Conservation (phyloP, 257 asterid species). For the Penstemon barbatus region DNA sequence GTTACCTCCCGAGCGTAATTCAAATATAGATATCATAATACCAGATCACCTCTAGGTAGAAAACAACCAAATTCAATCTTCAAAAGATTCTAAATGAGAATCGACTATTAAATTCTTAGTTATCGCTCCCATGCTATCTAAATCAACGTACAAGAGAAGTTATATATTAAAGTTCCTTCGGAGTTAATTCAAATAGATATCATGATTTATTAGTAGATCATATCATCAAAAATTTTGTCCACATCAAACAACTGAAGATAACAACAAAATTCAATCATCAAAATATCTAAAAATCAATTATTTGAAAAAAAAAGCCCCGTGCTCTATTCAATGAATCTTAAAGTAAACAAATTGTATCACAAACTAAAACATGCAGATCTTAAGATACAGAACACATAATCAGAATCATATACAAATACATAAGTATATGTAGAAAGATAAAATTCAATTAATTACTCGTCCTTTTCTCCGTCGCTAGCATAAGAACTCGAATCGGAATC, state of each 20-base stretch:
- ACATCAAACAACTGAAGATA: conserved; percentile 9
- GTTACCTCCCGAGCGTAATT: conserved; percentile 5
- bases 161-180: conserved; percentile 7
- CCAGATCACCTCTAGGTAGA: neutral
- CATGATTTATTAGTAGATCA: neutral
- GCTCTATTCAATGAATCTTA: no score
- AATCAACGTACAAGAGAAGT: neutral
- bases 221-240: conserved; percentile 24
- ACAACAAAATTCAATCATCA: conserved; percentile 20
- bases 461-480: conserved; percentile 41
- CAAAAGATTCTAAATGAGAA: no score
- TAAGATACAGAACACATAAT: conserved; percentile 15
- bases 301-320: no score
- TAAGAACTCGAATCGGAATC: no score
- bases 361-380: no score
- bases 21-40: neutral
- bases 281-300: neutral
- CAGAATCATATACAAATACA: conserved; percentile 18
- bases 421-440: no score
- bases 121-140: conserved; percentile 16
- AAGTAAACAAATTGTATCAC: conserved; percentile 30
- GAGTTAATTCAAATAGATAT: neutral
- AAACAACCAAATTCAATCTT: no score
- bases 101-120: no score
- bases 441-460: conserved; percentile 47